Evolutionary conservation across 139 green algal species (phyloP).

Genomic region (Edaphochlamys debaryana): DNA sequence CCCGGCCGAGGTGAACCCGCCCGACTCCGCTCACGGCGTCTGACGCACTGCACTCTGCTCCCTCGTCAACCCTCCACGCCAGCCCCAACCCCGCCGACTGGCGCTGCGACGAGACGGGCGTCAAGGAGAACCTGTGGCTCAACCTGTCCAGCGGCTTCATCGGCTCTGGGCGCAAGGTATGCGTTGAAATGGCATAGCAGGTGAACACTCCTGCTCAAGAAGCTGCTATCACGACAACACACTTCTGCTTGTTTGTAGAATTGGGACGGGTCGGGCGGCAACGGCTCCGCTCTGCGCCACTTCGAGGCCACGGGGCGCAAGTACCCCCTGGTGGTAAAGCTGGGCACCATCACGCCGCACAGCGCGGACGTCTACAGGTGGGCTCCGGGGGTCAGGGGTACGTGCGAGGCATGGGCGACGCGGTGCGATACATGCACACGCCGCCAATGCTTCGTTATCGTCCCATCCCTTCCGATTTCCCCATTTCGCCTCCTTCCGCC

Average conservation of each 20-base stretch:
- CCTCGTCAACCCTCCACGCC: no score
- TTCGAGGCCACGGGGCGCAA: slow-evolving; percentile 86
- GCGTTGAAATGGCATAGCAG: not conserved
- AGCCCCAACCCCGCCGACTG: slow-evolving; percentile 83
- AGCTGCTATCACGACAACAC: no score
- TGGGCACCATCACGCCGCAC: slow-evolving; percentile 95
- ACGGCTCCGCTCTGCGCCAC: slow-evolving; percentile 90
- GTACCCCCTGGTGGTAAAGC: slow-evolving; percentile 97
- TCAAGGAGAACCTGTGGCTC: slow-evolving; percentile 97
- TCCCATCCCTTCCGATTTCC: no score
- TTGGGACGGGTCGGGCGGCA: slow-evolving; percentile 91
- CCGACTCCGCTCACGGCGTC: no score
- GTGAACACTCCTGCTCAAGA: no score
- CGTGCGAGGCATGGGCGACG: no score
- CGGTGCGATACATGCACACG: no score
- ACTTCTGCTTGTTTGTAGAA: no score
- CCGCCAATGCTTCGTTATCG: no score
- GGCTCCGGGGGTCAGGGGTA: no score
- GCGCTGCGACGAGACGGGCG: slow-evolving; percentile 91
- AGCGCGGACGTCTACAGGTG: slow-evolving; percentile 73
- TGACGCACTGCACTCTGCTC: no score
- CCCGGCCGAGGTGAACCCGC: no score
- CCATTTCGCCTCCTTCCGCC: not conserved
- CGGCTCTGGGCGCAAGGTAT: slow-evolving; percentile 86
- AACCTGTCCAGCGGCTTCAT: slow-evolving; percentile 97